phyloP scores from a whole-genome alignment of 352 stramenopile species.

The Globisporangium alternatum region DNA sequence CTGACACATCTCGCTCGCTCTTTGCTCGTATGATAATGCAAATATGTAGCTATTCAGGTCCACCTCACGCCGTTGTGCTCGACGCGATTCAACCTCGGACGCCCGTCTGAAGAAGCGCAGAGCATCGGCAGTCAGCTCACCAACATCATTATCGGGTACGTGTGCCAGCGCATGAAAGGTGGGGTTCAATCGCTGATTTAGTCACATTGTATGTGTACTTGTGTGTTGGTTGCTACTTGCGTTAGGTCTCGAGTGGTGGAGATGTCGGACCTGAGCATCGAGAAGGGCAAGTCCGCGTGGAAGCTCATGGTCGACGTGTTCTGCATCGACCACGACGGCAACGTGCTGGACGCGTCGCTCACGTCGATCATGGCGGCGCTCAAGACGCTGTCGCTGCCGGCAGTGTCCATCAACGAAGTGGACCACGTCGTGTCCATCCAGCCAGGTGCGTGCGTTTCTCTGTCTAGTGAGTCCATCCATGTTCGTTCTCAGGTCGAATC shows the following conservation, averaged over 20 bases:
- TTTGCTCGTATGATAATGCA: background rate
- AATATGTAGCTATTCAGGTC: slow-evolving; percentile 59
- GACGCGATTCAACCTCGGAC: slow-evolving; percentile 63
- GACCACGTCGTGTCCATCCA: slow-evolving; percentile 73
- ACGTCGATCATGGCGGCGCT: slow-evolving; percentile 70
- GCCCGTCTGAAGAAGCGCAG: slow-evolving; percentile 71
- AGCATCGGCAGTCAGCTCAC: slow-evolving; percentile 79
- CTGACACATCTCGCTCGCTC: background rate
- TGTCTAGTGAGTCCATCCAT: background rate
- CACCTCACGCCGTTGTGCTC: slow-evolving; percentile 78
- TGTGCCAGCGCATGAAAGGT: background rate
- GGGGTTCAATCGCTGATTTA: too few relatives aligned
- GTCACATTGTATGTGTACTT: too few relatives aligned
- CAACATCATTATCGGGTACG: slow-evolving; percentile 64
- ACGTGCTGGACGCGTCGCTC: slow-evolving; percentile 71
- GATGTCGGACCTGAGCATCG: slow-evolving; percentile 74
- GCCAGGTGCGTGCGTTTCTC: slow-evolving; percentile 30
- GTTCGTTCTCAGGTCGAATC: background rate
- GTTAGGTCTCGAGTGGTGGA: slow-evolving; percentile 79
- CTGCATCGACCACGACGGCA: slow-evolving; percentile 81
- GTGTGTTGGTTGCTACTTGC: background rate
- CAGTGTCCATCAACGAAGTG: slow-evolving; percentile 54
- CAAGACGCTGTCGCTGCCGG: slow-evolving; percentile 56
- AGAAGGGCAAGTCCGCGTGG: slow-evolving; percentile 73
- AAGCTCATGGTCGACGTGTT: slow-evolving; percentile 81